A percentile compares a stretch with the other conserved stretches of the same genome.
These are phyloP conservation scores for Trypanosoma platydactyli DNA, from an alignment of 208 protist genomes.

Conservation along the genomic window DNA sequence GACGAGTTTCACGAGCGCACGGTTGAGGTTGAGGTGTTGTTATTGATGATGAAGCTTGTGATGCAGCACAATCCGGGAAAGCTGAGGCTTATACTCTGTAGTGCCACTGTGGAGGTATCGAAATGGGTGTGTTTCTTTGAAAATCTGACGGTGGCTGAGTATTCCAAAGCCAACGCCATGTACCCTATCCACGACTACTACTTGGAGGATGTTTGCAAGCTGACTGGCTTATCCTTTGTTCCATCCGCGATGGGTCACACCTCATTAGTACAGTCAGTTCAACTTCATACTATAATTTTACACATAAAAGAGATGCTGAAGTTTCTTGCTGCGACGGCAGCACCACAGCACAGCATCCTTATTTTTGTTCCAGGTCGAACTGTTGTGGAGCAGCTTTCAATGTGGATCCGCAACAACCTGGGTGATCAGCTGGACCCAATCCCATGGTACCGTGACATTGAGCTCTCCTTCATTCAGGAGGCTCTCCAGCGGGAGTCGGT, in stretches of 20 bases:
- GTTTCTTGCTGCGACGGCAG: slow-evolving; percentile 54
- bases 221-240: slow-evolving; percentile 52
- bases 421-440: slow-evolving; percentile 75
- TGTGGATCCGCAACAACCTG: slow-evolving; percentile 63
- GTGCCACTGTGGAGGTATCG: slow-evolving; percentile 84
- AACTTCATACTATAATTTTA: slow-evolving; percentile 64
- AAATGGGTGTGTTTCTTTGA: slow-evolving; percentile 83
- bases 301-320: slow-evolving; percentile 61
- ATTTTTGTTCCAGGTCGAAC: slow-evolving; percentile 94
- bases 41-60: slow-evolving; percentile 86
- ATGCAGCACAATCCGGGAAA: slow-evolving; percentile 57
- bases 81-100: slow-evolving; percentile 88
- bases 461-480: slow-evolving; percentile 88
- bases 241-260: slow-evolving; percentile 27
- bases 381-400: slow-evolving; percentile 56
- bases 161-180: slow-evolving; percentile 56
- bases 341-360: slow-evolving; percentile 80
- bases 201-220: slow-evolving; percentile 67
- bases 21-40: slow-evolving; percentile 91
- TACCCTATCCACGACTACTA: slow-evolving; percentile 81
- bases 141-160: slow-evolving; percentile 60
- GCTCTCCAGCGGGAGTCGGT: slow-evolving; percentile 78
- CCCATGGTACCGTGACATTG: slow-evolving; percentile 82
- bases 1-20: slow-evolving; percentile 96
- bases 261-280: slow-evolving; percentile 48